Evolutionary conservation across 345 rosid species (phyloP), one percentile per base, ranked within the genome.

Genomic region (Boechera stricta): DNA sequence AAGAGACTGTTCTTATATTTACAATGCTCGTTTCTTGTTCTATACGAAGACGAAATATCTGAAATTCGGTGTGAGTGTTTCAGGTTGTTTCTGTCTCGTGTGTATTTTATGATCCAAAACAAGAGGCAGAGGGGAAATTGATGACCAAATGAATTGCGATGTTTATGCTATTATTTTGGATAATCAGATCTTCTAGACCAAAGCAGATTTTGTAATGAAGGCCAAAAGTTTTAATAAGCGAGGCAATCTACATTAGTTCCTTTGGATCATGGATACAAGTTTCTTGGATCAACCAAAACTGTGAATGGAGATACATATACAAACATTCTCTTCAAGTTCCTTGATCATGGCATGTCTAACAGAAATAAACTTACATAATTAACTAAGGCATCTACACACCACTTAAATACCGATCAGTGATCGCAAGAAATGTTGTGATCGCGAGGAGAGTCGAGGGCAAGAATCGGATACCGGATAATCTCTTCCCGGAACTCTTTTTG

Each of bases 331-430:
- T 57, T 41, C 52, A 56, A 56, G 60, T 52, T 16, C 9, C 28
- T 58, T 72, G 31, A 71, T 52, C 55, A 63, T 54, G 68, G 38
- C 54, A 68, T 41, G 52, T n/a, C 77, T 72, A 65, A 39, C 49
- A 64, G 12, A 64, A 72, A 31, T 7, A 61, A 78, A 64, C 13
- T 71, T 55, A 59, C 68, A 49, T 58, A 56, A 57, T 28, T 13
- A 31, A 66, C 81, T 71, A 72, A 41, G n/a, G 2, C 68, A 64
- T 31, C 77, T 90, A 90, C 84, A 89, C 73, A 80, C 75, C 36
- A 39, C 64, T 45, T 44, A 77, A 32, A 28, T 70, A 78, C 8
- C 64, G 31, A 69, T 33, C 33, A 16, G n/a, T 35, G 71, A 49
- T 15, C 7, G 1, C 71, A 55, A 71, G 15, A 71, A 64, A 86